Evolutionary conservation across 108 stramenopile genomes (phyloP).

Genomic region (Cyclotella sp.): DNA sequence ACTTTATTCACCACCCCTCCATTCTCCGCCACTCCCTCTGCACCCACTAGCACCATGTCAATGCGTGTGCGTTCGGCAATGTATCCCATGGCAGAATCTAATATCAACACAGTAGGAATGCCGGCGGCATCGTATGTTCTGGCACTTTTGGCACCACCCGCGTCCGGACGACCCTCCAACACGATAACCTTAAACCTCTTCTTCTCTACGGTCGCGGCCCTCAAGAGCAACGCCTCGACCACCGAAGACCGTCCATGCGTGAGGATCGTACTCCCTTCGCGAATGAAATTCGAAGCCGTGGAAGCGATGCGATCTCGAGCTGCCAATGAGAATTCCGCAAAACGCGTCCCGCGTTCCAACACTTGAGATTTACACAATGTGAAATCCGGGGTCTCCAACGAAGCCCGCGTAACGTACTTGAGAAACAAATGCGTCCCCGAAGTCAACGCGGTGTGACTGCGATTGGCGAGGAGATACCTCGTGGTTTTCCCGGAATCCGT

Average conservation of each 20-base stretch:
- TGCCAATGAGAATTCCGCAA: constrained; percentile 85
- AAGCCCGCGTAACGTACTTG: constrained; percentile 90
- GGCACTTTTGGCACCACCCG: constrained; percentile 84
- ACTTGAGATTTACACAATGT: constrained; percentile 78
- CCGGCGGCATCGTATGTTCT: constrained; percentile 68
- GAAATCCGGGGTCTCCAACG: constrained; percentile 87
- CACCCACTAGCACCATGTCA: constrained; percentile 94
- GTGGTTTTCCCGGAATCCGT: not conserved
- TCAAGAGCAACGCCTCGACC: constrained; percentile 78
- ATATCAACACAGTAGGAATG: constrained; percentile 90
- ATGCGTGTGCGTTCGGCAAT: constrained; percentile 86
- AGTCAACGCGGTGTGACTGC: constrained; percentile 73
- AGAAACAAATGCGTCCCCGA: constrained; percentile 84
- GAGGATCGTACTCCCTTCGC: constrained; percentile 86
- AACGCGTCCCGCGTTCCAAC: constrained; percentile 88
- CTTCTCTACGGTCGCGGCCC: constrained; percentile 70
- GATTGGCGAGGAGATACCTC: constrained; percentile 41
- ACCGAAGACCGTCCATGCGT: constrained; percentile 94
- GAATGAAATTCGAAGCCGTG: constrained; percentile 89
- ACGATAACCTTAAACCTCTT: constrained; percentile 90
- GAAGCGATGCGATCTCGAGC: constrained; percentile 90
- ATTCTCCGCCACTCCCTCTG: constrained; percentile 97
- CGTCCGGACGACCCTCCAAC: constrained; percentile 92
- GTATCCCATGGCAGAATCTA: constrained; percentile 95
- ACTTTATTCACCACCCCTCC: constrained; percentile 97